Evolutionary conservation across 768 basidiomycete species (phyloP).

Genomic region (Neoboletus brunneissimus): DNA sequence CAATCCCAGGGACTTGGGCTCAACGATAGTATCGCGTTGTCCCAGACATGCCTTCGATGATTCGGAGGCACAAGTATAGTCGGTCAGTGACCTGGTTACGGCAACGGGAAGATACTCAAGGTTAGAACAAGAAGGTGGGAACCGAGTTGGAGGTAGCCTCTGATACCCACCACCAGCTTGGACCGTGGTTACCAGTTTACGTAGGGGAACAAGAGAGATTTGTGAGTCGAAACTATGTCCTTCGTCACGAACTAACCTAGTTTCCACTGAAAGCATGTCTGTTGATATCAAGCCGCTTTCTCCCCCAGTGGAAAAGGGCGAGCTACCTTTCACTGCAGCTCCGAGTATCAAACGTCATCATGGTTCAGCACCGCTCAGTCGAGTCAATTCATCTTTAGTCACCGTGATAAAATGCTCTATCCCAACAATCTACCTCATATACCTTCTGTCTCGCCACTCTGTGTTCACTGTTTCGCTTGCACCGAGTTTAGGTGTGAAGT

Average conservation of each 20-base stretch:
- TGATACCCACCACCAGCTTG: neutral
- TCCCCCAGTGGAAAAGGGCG: conserved; percentile 19
- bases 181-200: neutral
- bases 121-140: neutral
- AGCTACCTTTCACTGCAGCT: conserved; percentile 13
- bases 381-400: conserved; percentile 1
- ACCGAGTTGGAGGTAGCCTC: neutral
- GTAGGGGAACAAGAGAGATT: too few species aligned
- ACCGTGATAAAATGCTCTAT: conserved; percentile 18
- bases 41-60: too few species aligned
- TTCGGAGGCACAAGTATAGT: neutral
- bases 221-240: neutral
- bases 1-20: neutral
- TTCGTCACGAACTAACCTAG: neutral
- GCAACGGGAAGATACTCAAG: neutral
- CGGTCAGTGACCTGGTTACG: neutral
- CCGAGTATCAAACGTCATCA: neutral
- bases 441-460: conserved; percentile 13
- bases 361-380: neutral
- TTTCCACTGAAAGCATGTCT: conserved; percentile 8
- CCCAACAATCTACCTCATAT: conserved; percentile 21
- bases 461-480: neutral
- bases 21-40: too few species aligned
- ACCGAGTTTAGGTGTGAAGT: neutral
- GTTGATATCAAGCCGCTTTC: conserved; percentile 8